Percentiles rank a stretch among this genome's conserved stretches.
phyloP scores from a whole-genome alignment of 2,329 filamentous ascomycete species.

The Hymenoscyphus fraxineus region DNA sequence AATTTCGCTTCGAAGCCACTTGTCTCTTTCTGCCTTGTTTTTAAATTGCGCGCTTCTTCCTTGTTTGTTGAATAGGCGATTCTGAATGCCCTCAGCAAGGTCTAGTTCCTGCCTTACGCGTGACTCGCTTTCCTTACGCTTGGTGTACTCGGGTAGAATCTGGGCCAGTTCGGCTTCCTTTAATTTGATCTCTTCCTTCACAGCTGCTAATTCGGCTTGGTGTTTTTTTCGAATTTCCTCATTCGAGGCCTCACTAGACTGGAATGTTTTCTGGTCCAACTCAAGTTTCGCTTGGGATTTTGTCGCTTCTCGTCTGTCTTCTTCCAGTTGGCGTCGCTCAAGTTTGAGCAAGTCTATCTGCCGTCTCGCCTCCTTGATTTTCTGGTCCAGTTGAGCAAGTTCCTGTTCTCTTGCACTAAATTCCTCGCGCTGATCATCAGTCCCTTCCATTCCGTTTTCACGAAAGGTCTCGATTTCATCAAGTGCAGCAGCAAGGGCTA shows the following conservation, averaged over 20 bases:
- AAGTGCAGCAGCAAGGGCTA: conserved; percentile 70
- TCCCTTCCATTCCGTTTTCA: conserved; percentile 77
- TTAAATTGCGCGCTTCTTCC: conserved; percentile 82
- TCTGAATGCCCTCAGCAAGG: conserved; percentile 68
- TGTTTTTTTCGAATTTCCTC: conserved; percentile 70
- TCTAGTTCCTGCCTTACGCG: conserved; percentile 69
- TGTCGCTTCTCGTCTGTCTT: conserved; percentile 79
- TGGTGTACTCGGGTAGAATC: conserved; percentile 73
- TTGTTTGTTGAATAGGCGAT: conserved; percentile 87
- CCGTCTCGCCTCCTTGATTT: conserved; percentile 76
- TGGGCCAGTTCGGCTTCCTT: conserved; percentile 73
- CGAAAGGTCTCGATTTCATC: conserved; percentile 79
- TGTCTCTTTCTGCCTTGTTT: conserved; percentile 83
- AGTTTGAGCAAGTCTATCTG: conserved; percentile 80
- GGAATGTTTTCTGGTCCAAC: conserved; percentile 74
- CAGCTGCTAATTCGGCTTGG: conserved; percentile 65
- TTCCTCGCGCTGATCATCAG: conserved; percentile 72
- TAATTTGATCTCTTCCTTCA: conserved; percentile 68
- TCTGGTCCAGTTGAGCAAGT: conserved; percentile 69
- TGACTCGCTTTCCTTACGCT: conserved; percentile 69
- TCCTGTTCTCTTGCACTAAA: conserved; percentile 77
- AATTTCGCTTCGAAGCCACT: conserved; percentile 76
- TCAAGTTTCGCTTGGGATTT: conserved; percentile 81
- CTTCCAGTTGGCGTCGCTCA: conserved; percentile 82
- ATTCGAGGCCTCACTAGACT: conserved; percentile 75